Evolutionary conservation across 768 basidiomycete species (phyloP).

Genomic region (Rhodotorula paludigena): DNA sequence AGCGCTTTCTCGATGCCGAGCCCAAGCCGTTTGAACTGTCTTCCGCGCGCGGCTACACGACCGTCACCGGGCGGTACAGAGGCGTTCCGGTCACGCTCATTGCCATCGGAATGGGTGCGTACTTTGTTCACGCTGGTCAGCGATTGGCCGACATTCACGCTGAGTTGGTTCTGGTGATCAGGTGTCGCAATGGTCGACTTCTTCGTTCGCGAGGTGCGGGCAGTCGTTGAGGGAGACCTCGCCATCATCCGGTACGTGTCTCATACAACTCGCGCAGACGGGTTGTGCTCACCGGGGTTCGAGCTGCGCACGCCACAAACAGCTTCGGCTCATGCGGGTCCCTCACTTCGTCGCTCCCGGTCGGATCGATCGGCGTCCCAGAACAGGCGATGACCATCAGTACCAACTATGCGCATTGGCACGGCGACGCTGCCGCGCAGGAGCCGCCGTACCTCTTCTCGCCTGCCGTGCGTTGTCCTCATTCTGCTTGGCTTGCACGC

Average conservation of each 20-base stretch:
- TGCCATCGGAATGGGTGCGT: slow-evolving; percentile 74
- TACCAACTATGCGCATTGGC: slow-evolving; percentile 72
- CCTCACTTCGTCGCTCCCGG: slow-evolving; percentile 58
- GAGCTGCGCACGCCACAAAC: too few species aligned
- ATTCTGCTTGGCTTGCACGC: neutral
- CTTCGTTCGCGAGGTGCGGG: slow-evolving; percentile 73
- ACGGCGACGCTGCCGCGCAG: slow-evolving; percentile 46
- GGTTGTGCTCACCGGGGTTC: too few species aligned
- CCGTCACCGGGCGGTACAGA: slow-evolving; percentile 63
- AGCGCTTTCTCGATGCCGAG: slow-evolving; percentile 57
- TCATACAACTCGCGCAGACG: neutral
- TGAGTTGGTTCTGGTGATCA: neutral
- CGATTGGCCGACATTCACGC: too few species aligned
- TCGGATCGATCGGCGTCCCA: slow-evolving; percentile 73
- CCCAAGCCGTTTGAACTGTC: slow-evolving; percentile 55
- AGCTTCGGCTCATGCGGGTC: slow-evolving; percentile 80
- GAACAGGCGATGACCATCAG: slow-evolving; percentile 62
- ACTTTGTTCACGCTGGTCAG: neutral
- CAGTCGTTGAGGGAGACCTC: slow-evolving; percentile 63
- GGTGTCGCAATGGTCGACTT: slow-evolving; percentile 69
- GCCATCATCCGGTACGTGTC: slow-evolving; percentile 53
- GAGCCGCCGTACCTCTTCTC: slow-evolving; percentile 59
- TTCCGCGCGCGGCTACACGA: slow-evolving; percentile 71
- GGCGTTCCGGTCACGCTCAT: slow-evolving; percentile 64
- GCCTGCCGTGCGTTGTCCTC: neutral